Conservation (phyloP, 129 eudicot genomes). For the Logfia minima region DNA sequence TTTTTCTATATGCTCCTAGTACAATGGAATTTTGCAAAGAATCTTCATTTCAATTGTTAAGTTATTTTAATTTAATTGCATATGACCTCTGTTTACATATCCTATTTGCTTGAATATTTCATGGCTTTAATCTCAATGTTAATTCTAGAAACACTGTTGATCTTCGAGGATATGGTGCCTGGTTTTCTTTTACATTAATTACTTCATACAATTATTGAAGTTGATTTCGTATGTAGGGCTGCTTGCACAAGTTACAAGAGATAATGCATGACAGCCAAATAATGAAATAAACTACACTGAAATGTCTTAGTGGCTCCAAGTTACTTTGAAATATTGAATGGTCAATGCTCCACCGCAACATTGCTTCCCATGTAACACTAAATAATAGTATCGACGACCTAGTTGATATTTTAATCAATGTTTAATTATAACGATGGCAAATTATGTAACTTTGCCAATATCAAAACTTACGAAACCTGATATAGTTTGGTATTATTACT, state of each 20-base stretch:
- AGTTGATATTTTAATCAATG: too few species aligned
- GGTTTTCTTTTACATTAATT: too few species aligned
- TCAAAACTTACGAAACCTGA: background rate
- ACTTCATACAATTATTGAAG: too few species aligned
- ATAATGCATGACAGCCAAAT: constrained; percentile 17
- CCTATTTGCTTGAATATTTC: background rate
- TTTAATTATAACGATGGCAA: background rate
- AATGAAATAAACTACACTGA: background rate
- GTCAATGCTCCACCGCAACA: background rate
- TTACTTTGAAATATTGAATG: background rate
- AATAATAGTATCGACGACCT: background rate
- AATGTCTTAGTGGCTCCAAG: background rate
- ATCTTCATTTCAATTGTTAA: background rate
- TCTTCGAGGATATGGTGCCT: too few species aligned
- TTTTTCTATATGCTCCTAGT: constrained; percentile 19
- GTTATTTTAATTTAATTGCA: background rate
- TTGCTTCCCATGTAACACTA: background rate
- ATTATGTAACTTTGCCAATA: background rate
- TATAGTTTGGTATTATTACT: too few species aligned
- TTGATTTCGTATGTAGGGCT: background rate
- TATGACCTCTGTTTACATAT: background rate
- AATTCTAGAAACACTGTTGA: too few species aligned
- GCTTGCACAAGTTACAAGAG: constrained; percentile 1
- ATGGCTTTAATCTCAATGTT: background rate
- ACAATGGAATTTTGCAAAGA: constrained; percentile 23